Evolutionary conservation across 2,329 filamentous ascomycete species (phyloP).

Genomic region (Aspergillus sergii): DNA sequence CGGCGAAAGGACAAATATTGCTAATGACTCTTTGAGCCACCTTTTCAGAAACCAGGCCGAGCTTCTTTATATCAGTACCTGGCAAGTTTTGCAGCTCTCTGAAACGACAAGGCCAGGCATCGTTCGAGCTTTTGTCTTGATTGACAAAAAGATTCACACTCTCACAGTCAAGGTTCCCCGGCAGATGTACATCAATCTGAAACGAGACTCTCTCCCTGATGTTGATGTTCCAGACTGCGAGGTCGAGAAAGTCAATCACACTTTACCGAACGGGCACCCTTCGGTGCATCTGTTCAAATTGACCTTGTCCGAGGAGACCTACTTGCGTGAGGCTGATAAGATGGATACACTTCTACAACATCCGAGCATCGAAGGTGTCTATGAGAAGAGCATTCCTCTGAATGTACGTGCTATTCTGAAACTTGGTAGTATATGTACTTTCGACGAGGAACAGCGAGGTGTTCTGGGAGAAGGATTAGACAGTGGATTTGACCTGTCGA

Average conservation of each 20-base stretch:
- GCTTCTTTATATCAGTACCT: slow-evolving; percentile 84
- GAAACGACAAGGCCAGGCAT: slow-evolving; percentile 82
- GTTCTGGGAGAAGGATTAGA: slow-evolving; percentile 92
- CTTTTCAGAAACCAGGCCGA: slow-evolving; percentile 93
- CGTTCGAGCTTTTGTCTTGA: slow-evolving; percentile 85
- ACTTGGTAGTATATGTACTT: slow-evolving; percentile 87
- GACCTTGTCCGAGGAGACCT: slow-evolving; percentile 83
- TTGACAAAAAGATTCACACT: slow-evolving; percentile 87
- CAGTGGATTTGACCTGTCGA: slow-evolving; percentile 84
- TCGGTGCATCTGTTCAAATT: slow-evolving; percentile 95
- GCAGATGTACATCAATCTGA: slow-evolving; percentile 88
- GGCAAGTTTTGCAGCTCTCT: slow-evolving; percentile 89
- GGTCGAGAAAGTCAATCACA: slow-evolving; percentile 91
- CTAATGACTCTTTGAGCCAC: slow-evolving; percentile 64
- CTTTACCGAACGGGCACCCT: slow-evolving; percentile 89
- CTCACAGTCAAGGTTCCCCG: slow-evolving; percentile 88
- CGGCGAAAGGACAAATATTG: slow-evolving; percentile 72
- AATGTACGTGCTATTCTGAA: slow-evolving; percentile 85
- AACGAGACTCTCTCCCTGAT: slow-evolving; percentile 82
- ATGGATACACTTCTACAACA: slow-evolving; percentile 85
- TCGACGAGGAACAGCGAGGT: slow-evolving; percentile 86
- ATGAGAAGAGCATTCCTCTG: slow-evolving; percentile 89
- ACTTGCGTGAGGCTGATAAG: slow-evolving; percentile 80
- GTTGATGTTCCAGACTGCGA: slow-evolving; percentile 83
- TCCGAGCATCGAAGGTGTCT: slow-evolving; percentile 93